A percentile compares a stretch with the other conserved stretches of the same genome.
Evolutionary conservation across 2,329 filamentous ascomycete genomes (phyloP).

Genomic region (Sporothrix sp.): DNA sequence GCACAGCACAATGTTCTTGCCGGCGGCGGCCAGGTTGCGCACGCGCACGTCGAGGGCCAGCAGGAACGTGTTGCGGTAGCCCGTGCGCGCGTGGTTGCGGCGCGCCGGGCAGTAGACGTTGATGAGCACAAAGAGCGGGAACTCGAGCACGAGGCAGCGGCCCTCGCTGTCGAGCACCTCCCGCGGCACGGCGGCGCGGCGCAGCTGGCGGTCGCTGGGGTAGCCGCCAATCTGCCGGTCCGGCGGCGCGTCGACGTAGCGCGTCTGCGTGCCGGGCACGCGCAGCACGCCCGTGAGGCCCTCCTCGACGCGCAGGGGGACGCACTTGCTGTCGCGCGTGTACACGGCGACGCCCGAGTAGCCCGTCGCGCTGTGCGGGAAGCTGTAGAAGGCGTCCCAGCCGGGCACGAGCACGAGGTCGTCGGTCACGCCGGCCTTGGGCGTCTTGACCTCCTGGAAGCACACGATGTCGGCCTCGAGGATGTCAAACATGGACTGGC

Average conservation of each 20-base stretch:
- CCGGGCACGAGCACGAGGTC: conserved; percentile 93
- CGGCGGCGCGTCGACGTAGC: conserved; percentile 64
- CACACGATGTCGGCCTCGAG: conserved; percentile 87
- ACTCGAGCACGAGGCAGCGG: conserved; percentile 82
- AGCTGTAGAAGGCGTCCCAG: conserved; percentile 93
- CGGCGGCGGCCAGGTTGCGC: conserved; percentile 68
- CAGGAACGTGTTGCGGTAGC: conserved; percentile 74
- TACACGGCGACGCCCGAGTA: conserved; percentile 96
- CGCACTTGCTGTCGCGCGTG: conserved; percentile 75
- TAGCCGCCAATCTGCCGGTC: conserved; percentile 83
- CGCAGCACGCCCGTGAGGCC: conserved; percentile 77
- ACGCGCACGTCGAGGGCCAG: conserved; percentile 72
- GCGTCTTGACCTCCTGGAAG: conserved; percentile 95
- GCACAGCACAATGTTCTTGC: conserved; percentile 75
- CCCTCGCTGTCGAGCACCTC: conserved; percentile 77
- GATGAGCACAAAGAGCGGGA: conserved; percentile 86
- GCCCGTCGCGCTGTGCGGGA: conserved; percentile 89
- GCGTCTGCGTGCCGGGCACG: conserved; percentile 58
- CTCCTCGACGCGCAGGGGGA: conserved; percentile 84
- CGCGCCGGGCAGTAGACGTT: conserved; percentile 89
- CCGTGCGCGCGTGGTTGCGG: conserved; percentile 69
- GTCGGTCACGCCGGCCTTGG: conserved; percentile 80
- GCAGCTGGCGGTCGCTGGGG: conserved; percentile 58
- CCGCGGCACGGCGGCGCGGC: conserved; percentile 48
- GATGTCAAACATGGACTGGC: conserved; percentile 82